Conservation (phyloP, 75 land plant species). For the Sequoiadendron giganteum region DNA sequence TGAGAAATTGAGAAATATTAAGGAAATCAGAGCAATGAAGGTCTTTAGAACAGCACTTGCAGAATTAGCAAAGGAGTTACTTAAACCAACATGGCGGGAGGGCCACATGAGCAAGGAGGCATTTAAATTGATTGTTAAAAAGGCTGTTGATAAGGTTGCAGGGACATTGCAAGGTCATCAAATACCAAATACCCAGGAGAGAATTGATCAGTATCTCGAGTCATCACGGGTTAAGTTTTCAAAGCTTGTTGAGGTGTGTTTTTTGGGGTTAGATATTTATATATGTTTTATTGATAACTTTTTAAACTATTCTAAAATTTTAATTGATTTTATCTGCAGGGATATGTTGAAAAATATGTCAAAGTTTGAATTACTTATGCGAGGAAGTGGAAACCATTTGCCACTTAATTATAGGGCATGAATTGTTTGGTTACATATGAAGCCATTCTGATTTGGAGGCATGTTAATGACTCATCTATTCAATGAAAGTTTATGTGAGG, state of each 20-base stretch:
- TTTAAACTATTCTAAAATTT: neutral
- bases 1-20: conserved; percentile 8
- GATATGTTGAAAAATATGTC: conserved; percentile 67
- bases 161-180: conserved; percentile 53
- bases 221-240: conserved; percentile 45
- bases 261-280: neutral
- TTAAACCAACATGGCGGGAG: conserved; percentile 75
- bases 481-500: neutral
- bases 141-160: conserved; percentile 72
- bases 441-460: neutral
- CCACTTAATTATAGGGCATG: neutral
- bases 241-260: conserved; percentile 62
- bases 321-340: conserved; percentile 30
- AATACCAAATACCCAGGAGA: conserved; percentile 52
- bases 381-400: neutral
- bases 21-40: conserved; percentile 52
- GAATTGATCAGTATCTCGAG: conserved; percentile 51
- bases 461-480: neutral
- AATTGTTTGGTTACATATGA: neutral
- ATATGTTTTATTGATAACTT: neutral
- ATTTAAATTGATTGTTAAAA: conserved; percentile 67
- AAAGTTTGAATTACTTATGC: conserved; percentile 11
- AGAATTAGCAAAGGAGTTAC: conserved; percentile 60
- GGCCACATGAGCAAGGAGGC: conserved; percentile 83
- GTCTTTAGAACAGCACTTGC: conserved; percentile 48